phyloP scores from a whole-genome alignment of 495 filamentous ascomycete species.

The Glarea lozoyensis region DNA sequence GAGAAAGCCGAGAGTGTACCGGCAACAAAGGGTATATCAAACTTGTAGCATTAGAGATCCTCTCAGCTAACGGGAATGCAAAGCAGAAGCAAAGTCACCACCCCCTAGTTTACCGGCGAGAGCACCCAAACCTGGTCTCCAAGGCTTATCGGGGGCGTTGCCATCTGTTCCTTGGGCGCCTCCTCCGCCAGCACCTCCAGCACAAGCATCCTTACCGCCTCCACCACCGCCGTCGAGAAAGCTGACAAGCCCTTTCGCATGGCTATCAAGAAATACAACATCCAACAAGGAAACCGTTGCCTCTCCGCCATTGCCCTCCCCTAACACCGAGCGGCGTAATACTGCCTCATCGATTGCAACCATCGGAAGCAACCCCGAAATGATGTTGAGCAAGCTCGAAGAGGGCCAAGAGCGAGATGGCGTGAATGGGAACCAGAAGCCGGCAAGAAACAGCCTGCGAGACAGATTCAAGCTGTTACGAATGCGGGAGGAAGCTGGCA shows the following conservation, averaged over 20 bases:
- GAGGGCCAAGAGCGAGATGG: conserved; percentile 48
- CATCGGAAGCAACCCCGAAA: conserved; percentile 62
- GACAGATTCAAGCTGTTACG: conserved; percentile 81
- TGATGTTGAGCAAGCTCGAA: conserved; percentile 61
- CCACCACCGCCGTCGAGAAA: conserved; percentile 44
- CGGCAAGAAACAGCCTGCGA: conserved; percentile 59
- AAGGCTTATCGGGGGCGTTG: conserved; percentile 40
- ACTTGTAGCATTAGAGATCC: neutral
- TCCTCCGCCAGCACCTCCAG: conserved; percentile 29
- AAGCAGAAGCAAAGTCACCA: conserved; percentile 15
- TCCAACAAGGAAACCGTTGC: conserved; percentile 49
- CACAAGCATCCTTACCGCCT: conserved; percentile 27
- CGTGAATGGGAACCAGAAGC: conserved; percentile 35
- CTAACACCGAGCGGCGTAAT: conserved; percentile 47
- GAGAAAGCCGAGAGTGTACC: conserved; percentile 21
- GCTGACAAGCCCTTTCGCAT: conserved; percentile 72
- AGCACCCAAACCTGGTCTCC: conserved; percentile 20
- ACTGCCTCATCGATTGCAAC: conserved; percentile 70
- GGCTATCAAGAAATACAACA: conserved; percentile 69
- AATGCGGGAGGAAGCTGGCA: conserved; percentile 68
- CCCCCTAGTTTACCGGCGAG: conserved; percentile 8
- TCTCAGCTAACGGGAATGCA: neutral
- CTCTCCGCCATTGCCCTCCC: conserved; percentile 31
- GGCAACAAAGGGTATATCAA: neutral
- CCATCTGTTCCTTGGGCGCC: conserved; percentile 45